Evolutionary conservation across 2,329 filamentous ascomycete species (phyloP).

Genomic region (Venturia nashicola): DNA sequence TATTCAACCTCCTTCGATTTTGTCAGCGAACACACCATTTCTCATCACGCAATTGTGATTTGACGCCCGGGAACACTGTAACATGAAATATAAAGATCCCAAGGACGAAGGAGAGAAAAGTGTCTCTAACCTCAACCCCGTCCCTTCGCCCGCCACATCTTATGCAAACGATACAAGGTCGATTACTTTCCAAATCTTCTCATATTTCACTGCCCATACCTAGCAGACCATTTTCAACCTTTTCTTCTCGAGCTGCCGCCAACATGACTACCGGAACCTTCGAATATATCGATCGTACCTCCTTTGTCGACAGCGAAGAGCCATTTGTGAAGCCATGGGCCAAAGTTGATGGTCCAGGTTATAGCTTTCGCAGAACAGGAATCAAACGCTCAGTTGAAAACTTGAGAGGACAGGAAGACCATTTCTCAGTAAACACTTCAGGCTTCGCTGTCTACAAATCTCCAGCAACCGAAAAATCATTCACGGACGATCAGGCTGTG

Average conservation of each 20-base stretch:
- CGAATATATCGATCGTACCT: slow-evolving; percentile 47
- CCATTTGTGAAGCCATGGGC: slow-evolving; percentile 41
- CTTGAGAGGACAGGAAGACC: slow-evolving; percentile 37
- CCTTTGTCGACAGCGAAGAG: slow-evolving; percentile 27
- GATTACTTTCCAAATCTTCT: background rate
- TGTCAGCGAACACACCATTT: background rate
- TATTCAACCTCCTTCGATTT: background rate
- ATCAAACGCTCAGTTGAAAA: slow-evolving; percentile 39
- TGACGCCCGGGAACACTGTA: background rate
- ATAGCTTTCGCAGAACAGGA: slow-evolving; percentile 39
- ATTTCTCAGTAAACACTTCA: slow-evolving; percentile 44
- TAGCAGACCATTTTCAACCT: background rate
- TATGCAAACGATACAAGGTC: slow-evolving; percentile 2
- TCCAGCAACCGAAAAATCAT: slow-evolving; percentile 41
- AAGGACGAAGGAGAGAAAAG: background rate
- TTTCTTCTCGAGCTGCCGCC: background rate
- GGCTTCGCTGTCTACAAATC: slow-evolving; percentile 45
- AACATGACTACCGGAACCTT: slow-evolving; percentile 46
- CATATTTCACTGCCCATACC: background rate
- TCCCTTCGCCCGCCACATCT: background rate
- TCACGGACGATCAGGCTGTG: slow-evolving; percentile 44
- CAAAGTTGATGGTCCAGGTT: slow-evolving; percentile 50
- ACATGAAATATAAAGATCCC: background rate
- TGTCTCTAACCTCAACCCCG: background rate
- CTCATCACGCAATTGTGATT: slow-evolving; percentile 4